Percentiles rank a stretch among this genome's conserved stretches.
Conservation (phyloP, 2,329 filamentous ascomycete genomes). For the Fusarium sp. region DNA sequence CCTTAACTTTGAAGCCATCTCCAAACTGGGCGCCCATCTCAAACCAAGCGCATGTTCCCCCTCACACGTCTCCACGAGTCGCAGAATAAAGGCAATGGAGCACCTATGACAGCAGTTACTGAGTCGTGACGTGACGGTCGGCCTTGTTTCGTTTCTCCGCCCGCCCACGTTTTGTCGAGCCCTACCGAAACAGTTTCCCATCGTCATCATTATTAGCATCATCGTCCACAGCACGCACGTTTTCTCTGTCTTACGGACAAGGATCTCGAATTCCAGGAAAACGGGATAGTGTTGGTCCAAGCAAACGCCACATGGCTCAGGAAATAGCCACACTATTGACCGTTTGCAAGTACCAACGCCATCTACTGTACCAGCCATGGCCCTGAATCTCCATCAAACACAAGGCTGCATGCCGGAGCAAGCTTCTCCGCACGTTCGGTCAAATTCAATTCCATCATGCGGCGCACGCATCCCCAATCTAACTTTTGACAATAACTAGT, state of each 20-base stretch:
- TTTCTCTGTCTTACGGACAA: constrained; percentile 25
- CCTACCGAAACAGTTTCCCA: neutral
- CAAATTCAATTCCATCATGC: constrained; percentile 38
- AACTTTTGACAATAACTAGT: constrained; percentile 9
- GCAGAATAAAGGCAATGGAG: constrained; percentile 1
- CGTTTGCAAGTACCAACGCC: neutral
- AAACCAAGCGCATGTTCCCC: constrained; percentile 15
- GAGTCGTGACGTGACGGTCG: constrained; percentile 20
- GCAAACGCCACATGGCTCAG: constrained; percentile 35
- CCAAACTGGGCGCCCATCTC: constrained; percentile 33
- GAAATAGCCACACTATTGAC: constrained; percentile 17
- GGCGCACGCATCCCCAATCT: constrained; percentile 32
- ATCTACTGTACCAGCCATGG: constrained; percentile 12
- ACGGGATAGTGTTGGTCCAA: constrained; percentile 7
- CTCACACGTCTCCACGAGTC: constrained; percentile 25
- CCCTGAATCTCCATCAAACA: constrained; percentile 36
- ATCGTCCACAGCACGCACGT: constrained; percentile 4
- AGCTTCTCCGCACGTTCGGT: constrained; percentile 40
- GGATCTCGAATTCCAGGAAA: constrained; percentile 21
- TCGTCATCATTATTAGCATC: constrained; percentile 18
- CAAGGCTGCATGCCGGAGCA: constrained; percentile 32
- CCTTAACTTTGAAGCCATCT: constrained; percentile 40
- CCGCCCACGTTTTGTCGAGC: neutral
- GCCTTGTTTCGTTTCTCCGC: constrained; percentile 19
- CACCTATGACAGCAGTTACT: constrained; percentile 13